phyloP scores from a whole-genome alignment of 2,329 filamentous ascomycete species.

The Zasmidium cellare region DNA sequence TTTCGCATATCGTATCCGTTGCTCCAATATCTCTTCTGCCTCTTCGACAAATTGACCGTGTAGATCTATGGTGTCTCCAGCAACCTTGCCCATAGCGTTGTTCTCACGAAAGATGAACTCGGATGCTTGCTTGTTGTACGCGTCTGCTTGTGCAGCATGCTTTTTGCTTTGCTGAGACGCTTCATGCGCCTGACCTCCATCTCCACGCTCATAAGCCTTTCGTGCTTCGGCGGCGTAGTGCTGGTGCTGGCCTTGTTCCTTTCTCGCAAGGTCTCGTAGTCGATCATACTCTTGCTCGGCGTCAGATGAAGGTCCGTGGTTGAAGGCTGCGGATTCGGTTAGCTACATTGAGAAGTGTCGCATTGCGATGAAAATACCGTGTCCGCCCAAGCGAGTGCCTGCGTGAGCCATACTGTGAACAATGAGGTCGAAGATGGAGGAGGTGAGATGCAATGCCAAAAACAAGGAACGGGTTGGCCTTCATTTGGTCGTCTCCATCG shows the following conservation, averaged over 20 bases:
- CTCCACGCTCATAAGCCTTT: constrained; percentile 78
- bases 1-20: constrained; percentile 78
- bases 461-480: background rate
- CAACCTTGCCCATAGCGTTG: constrained; percentile 74
- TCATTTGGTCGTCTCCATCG: background rate
- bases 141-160: constrained; percentile 80
- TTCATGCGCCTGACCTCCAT: constrained; percentile 79
- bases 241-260: constrained; percentile 76
- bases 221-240: constrained; percentile 67
- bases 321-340: constrained; percentile 62
- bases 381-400: constrained; percentile 20
- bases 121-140: constrained; percentile 86
- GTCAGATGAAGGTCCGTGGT: constrained; percentile 65
- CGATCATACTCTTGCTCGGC: constrained; percentile 89
- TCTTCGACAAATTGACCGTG: constrained; percentile 95
- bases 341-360: constrained; percentile 13
- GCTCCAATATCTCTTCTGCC: constrained; percentile 85
- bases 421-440: background rate
- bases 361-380: constrained; percentile 11
- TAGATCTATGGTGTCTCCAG: constrained; percentile 83
- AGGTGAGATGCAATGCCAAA: background rate
- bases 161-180: constrained; percentile 74
- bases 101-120: constrained; percentile 96
- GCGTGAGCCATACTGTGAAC: constrained; percentile 18
- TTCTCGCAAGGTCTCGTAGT: constrained; percentile 77